phyloP scores from a whole-genome alignment of 495 filamentous ascomycete species.

The Terfezia claveryi region DNA sequence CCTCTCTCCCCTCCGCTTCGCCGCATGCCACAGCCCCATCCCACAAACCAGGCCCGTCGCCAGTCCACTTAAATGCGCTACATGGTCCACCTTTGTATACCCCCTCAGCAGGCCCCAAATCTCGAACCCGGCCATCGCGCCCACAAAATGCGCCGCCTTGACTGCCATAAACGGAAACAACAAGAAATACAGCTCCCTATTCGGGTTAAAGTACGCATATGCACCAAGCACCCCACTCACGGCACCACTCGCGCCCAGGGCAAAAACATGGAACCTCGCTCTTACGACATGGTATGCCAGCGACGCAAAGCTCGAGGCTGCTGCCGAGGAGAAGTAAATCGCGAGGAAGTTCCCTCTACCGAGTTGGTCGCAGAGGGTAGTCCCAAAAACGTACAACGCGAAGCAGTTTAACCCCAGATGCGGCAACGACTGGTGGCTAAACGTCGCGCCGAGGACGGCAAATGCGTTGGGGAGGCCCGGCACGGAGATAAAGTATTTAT shows the following conservation, averaged over 20 bases:
- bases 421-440: constrained; percentile 48
- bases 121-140: constrained; percentile 26
- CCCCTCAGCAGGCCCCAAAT: constrained; percentile 23
- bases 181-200: constrained; percentile 29
- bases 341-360: constrained; percentile 68
- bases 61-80: constrained; percentile 48
- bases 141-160: constrained; percentile 29
- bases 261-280: constrained; percentile 27
- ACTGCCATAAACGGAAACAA: constrained; percentile 28
- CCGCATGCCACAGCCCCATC: constrained; percentile 4
- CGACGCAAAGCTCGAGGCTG: constrained; percentile 39
- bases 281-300: constrained; percentile 36
- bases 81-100: constrained; percentile 34
- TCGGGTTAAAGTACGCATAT: constrained; percentile 43
- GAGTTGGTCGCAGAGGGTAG: constrained; percentile 58
- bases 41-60: constrained; percentile 6
- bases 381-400: constrained; percentile 33
- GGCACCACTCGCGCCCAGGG: constrained; percentile 55
- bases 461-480: constrained; percentile 44
- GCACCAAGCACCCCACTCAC: constrained; percentile 44
- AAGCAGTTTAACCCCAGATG: constrained; percentile 54
- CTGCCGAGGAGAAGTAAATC: constrained; percentile 48
- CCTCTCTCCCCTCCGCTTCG: neutral
- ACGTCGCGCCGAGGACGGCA: constrained; percentile 44
- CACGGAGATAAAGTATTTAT: constrained; percentile 53